phyloP scores from a whole-genome alignment of 495 filamentous ascomycete genomes.

The Ramalina intermedia region DNA sequence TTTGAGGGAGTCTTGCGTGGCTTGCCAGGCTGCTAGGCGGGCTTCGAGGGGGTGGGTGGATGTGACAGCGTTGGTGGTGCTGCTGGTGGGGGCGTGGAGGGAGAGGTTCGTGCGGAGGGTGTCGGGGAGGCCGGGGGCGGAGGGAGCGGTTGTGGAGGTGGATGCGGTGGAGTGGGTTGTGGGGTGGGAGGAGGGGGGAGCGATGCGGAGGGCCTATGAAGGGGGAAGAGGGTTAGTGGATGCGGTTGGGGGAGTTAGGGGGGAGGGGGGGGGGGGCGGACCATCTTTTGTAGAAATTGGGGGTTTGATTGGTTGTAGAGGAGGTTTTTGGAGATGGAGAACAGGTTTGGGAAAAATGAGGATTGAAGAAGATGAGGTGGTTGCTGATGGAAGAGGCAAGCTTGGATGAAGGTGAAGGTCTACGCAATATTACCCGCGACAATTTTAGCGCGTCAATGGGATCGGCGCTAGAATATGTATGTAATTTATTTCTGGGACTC shows the following conservation, averaged over 20 bases:
- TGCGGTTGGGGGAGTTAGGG: conserved; percentile 46
- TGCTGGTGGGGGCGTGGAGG: conserved; percentile 16
- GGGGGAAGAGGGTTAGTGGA: conserved; percentile 12
- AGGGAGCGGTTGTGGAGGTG: conserved; percentile 55
- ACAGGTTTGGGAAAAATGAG: no score
- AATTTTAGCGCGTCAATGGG: no score
- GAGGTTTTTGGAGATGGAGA: background rate
- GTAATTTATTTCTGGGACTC: no score
- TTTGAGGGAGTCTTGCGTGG: conserved; percentile 72
- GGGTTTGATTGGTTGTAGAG: conserved; percentile 4
- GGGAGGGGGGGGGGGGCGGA: conserved; percentile 29
- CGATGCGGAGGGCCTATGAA: conserved; percentile 73
- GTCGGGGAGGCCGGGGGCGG: conserved; percentile 82
- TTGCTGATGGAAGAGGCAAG: no score
- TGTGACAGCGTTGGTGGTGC: conserved; percentile 28
- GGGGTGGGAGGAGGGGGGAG: conserved; percentile 48
- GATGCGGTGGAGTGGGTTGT: conserved; percentile 22
- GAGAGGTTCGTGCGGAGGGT: conserved; percentile 69
- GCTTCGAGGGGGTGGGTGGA: conserved; percentile 83
- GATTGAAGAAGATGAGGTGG: no score
- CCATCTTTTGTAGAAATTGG: no score
- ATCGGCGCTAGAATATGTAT: no score
- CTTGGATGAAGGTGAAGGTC: no score
- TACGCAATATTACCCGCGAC: no score
- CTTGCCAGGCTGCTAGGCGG: conserved; percentile 68